Evolutionary conservation across 345 rosid genomes (phyloP), one percentile per base, ranked within the genome.

Genomic region (Eucalyptus melliodora): DNA sequence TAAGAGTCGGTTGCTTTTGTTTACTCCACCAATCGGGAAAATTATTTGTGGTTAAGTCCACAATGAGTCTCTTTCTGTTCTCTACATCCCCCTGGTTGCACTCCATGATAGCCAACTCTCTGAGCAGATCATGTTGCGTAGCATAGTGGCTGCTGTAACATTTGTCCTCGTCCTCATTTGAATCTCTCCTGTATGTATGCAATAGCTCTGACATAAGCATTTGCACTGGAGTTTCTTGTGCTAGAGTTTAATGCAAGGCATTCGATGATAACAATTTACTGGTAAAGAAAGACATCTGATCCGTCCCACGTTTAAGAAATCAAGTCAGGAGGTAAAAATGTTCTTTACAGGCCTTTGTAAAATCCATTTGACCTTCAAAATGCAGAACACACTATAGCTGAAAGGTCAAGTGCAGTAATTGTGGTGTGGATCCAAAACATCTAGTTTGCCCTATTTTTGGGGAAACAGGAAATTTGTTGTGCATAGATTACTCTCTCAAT

Each of bases 21-120:
- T 91, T 62, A 11, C 59, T 88, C 93, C 95, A 95, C 95, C 95
- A 94, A 51, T 90, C 60, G 13, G 96, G 96, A 55, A 92, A 89
- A 17, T 59, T 77, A 85, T 93, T 92, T 24, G 89, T 88, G 80
- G 24, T 34, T 26, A 92, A 88, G 65, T 93, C 94, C 51, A 93
- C 5, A 60, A 92, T 91, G 87, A 95, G 53, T 89, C 95, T 92
- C 88, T 92, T 90, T 60, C 90, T 91, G 34, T 86, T 44, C 37
- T 91, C 91, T 3, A 16, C 44, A 37, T 88, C 59, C 40, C 89
- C 93, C 26, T 87, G 89, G 37, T 15, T 88, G 89, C 93, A 91
- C 82, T 87, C 90, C 87, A 88, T 56, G 88, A 92, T 90, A 87
- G 91, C 92, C 44, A 93, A 91, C 86, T 96, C 94, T 89, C 95